These are phyloP conservation scores for Tarenaya hassleriana DNA, from an alignment of 345 rosid species.

Conservation along the genomic window DNA sequence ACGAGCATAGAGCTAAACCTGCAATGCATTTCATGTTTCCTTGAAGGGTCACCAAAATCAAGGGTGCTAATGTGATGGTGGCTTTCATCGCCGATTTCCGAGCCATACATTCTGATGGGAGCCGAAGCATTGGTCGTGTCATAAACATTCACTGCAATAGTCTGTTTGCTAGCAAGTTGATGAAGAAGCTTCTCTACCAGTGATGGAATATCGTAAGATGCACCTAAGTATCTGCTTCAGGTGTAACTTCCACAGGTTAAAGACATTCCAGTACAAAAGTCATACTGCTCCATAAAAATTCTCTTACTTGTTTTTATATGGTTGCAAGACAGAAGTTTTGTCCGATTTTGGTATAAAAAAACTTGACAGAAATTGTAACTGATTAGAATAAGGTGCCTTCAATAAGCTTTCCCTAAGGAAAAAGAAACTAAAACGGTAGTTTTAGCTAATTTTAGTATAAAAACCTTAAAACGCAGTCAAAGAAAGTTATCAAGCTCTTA, in stretches of 20 bases:
- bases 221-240: slow-evolving; percentile 73
- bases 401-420: too few relatives aligned
- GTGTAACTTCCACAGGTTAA: slow-evolving; percentile 1
- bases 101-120: slow-evolving; percentile 77
- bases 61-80: slow-evolving; percentile 51
- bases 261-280: not conserved
- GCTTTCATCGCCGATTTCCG: slow-evolving; percentile 57
- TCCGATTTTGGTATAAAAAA: too few relatives aligned
- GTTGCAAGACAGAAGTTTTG: too few relatives aligned
- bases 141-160: slow-evolving; percentile 78
- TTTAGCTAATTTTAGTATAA: too few relatives aligned
- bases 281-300: not conserved
- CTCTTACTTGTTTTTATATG: slow-evolving; percentile 5
- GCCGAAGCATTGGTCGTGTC: slow-evolving; percentile 71
- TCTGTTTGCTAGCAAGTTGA: slow-evolving; percentile 92
- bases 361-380: too few relatives aligned
- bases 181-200: slow-evolving; percentile 91
- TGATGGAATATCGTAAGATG: slow-evolving; percentile 93
- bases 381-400: too few relatives aligned
- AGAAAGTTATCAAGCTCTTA: too few relatives aligned
- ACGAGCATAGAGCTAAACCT: slow-evolving; percentile 39
- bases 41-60: slow-evolving; percentile 88
- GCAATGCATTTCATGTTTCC: slow-evolving; percentile 97
- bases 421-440: too few relatives aligned
- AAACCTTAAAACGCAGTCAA: too few relatives aligned